Conservation (phyloP, 2,329 filamentous ascomycete genomes). For the Cladophialophora psammophila region DNA sequence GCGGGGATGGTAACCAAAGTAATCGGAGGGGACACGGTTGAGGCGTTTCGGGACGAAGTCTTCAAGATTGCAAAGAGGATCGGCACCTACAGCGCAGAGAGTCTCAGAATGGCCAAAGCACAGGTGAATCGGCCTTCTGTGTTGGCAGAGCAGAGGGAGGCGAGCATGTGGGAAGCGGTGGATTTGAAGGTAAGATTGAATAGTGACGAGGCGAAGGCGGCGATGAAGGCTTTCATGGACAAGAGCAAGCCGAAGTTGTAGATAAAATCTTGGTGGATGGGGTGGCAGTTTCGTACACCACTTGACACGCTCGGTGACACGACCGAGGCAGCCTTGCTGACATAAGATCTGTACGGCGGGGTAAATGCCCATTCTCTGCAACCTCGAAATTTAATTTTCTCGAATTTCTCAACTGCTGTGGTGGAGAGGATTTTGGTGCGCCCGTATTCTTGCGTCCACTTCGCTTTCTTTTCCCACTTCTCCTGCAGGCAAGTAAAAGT, state of each 20-base stretch:
- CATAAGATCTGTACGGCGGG: neutral
- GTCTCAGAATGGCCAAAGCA: neutral
- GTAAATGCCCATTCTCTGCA: neutral
- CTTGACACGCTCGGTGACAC: too few species aligned
- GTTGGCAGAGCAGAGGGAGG: slow-evolving; percentile 1
- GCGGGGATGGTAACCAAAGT: slow-evolving; percentile 1
- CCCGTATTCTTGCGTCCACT: neutral
- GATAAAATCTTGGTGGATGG: neutral
- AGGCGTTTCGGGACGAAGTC: slow-evolving; percentile 1
- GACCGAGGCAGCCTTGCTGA: neutral
- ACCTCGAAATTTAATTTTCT: slow-evolving; percentile 5
- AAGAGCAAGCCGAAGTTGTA: slow-evolving; percentile 5
- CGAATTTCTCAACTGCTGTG: slow-evolving; percentile 1
- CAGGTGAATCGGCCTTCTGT: neutral
- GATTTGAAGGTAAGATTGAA: neutral
- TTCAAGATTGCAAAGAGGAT: slow-evolving; percentile 8
- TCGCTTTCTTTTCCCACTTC: neutral
- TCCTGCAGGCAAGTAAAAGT: neutral
- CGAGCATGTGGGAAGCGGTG: slow-evolving; percentile 1
- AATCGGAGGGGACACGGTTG: slow-evolving; percentile 2
- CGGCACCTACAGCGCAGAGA: slow-evolving; percentile 3
- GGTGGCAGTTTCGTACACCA: neutral
- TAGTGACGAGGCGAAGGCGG: slow-evolving; percentile 2
- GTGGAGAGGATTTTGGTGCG: slow-evolving; percentile 1
- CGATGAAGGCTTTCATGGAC: slow-evolving; percentile 3